Evolutionary conservation across 352 stramenopile genomes (phyloP).

Genomic region (Phytophthora multivora): DNA sequence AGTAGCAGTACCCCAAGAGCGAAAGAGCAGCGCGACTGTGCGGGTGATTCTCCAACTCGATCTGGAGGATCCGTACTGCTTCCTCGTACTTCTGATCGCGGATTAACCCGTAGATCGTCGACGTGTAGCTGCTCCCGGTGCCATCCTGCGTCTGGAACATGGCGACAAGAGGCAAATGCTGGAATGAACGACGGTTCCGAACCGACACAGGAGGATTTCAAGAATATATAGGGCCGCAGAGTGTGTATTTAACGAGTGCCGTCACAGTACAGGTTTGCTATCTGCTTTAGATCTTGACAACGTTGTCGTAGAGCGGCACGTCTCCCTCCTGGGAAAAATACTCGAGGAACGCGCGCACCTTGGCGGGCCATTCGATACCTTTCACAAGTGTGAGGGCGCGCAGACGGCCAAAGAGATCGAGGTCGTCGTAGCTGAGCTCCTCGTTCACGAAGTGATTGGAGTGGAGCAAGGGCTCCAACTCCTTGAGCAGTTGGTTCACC

Average conservation of each 20-base stretch:
- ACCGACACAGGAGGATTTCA: conserved; percentile 31
- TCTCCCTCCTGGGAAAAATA: conserved; percentile 42
- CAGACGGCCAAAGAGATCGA: conserved; percentile 50
- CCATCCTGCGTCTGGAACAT: conserved; percentile 77
- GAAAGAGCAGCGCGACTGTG: conserved; percentile 92
- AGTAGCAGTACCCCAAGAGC: conserved; percentile 98
- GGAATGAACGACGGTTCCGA: conserved; percentile 34
- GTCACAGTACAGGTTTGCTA: neutral
- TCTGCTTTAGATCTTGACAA: conserved; percentile 44
- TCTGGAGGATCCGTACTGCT: conserved; percentile 92
- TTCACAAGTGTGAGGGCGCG: conserved; percentile 56
- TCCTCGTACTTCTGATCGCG: conserved; percentile 94
- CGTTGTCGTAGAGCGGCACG: conserved; percentile 41
- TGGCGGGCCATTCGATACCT: conserved; percentile 46
- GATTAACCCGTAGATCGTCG: conserved; percentile 95
- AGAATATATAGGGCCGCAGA: neutral
- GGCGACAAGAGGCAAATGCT: neutral
- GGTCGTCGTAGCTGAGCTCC: conserved; percentile 57
- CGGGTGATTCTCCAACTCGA: conserved; percentile 93
- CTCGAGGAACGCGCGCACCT: conserved; percentile 52
- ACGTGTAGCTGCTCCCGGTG: conserved; percentile 87
- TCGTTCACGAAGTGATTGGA: conserved; percentile 47
- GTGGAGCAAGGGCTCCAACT: conserved; percentile 44
- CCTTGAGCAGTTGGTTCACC: conserved; percentile 38
- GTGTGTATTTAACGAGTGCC: neutral